phyloP scores from a whole-genome alignment of 2,329 filamentous ascomycete genomes.

The Pseudocercospora musae region DNA sequence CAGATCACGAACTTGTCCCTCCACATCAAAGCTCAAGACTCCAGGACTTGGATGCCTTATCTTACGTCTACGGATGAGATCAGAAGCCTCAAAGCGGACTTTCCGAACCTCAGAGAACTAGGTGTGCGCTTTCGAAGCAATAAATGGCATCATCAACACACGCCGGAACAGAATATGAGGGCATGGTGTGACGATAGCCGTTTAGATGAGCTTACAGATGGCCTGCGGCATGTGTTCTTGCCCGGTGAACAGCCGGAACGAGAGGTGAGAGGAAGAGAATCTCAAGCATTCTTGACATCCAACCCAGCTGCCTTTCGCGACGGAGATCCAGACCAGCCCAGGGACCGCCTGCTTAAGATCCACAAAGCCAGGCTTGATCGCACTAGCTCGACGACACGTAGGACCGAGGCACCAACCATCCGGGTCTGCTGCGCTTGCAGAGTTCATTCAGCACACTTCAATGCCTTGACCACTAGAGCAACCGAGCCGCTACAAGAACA shows the following conservation, averaged over 20 bases:
- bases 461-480: conserved; percentile 22
- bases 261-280: conserved; percentile 15
- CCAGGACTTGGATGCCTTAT: conserved; percentile 39
- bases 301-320: conserved; percentile 13
- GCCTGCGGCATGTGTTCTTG: conserved; percentile 29
- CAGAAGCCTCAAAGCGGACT: conserved; percentile 35
- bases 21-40: conserved; percentile 35
- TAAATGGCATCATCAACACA: conserved; percentile 30
- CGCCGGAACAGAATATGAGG: conserved; percentile 31
- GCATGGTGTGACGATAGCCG: conserved; percentile 29
- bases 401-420: conserved; percentile 23
- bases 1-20: conserved; percentile 30
- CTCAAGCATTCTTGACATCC: conserved; percentile 14
- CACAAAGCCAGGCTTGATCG: conserved; percentile 11
- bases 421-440: conserved; percentile 32
- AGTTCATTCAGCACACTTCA: conserved; percentile 30
- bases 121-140: conserved; percentile 33
- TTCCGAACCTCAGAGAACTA: conserved; percentile 32
- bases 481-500: conserved; percentile 1
- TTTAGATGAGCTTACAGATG: conserved; percentile 31
- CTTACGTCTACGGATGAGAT: conserved; percentile 30
- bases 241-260: conserved; percentile 16
- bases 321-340: conserved; percentile 14
- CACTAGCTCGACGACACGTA: not conserved
- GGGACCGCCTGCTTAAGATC: conserved; percentile 20